phyloP scores from a whole-genome alignment of 805 yeast species.

The Myxozyma sirexii region DNA sequence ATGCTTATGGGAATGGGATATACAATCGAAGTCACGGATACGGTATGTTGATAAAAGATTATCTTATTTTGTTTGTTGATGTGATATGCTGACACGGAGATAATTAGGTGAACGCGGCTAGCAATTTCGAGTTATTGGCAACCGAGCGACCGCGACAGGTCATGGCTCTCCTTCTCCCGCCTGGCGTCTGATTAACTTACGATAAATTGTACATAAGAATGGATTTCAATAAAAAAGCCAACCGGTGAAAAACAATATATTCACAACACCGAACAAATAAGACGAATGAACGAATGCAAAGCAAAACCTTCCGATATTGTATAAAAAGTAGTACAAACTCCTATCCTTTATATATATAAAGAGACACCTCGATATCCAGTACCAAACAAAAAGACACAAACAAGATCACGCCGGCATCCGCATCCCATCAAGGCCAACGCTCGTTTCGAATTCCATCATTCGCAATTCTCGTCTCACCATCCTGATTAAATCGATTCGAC shows the following conservation, averaged over 20 bases:
- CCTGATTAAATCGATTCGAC: constrained; percentile 24
- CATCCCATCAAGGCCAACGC: constrained; percentile 5
- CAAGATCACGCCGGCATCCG: not conserved
- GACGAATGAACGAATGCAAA: not conserved
- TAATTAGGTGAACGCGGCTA: constrained; percentile 55
- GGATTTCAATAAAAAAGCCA: not conserved
- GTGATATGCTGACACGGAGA: not conserved
- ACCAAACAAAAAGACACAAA: not conserved
- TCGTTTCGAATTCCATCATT: constrained; percentile 18
- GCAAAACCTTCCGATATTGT: not conserved
- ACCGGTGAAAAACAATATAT: not conserved
- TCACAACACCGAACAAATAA: not conserved
- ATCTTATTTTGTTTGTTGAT: not conserved
- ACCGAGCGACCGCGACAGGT: constrained; percentile 76
- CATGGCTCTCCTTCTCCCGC: constrained; percentile 74
- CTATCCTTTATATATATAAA: not conserved
- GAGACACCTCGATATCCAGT: not conserved
- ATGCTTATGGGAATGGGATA: constrained; percentile 62
- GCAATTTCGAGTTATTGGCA: constrained; percentile 71
- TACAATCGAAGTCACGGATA: constrained; percentile 69
- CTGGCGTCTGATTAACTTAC: constrained; percentile 49
- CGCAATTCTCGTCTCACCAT: constrained; percentile 22
- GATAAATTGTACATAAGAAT: not conserved
- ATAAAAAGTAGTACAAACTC: not conserved
- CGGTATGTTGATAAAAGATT: constrained; percentile 43